These are phyloP conservation scores for Cyclotella kingstonii DNA, from an alignment of 108 stramenopile species.

Conservation along the genomic window DNA sequence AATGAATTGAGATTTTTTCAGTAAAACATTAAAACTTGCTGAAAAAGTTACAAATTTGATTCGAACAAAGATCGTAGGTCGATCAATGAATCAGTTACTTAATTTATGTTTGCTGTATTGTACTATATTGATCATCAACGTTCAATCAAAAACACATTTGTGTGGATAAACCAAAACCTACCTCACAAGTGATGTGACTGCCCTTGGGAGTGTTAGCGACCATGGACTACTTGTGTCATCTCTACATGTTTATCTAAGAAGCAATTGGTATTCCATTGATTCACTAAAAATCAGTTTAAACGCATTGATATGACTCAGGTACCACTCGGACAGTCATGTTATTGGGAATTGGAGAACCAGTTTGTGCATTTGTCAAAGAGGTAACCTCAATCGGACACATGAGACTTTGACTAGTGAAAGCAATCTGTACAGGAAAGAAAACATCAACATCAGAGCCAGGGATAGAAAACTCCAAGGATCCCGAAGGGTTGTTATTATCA, in stretches of 20 bases:
- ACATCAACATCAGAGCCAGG: slow-evolving; percentile 76
- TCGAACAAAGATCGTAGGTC: too few species aligned
- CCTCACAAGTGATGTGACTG: too few species aligned
- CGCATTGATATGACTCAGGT: slow-evolving; percentile 75
- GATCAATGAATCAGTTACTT: too few species aligned
- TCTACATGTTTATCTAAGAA: background rate
- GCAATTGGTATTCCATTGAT: background rate
- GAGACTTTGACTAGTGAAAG: slow-evolving; percentile 89
- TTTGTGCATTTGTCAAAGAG: slow-evolving; percentile 52
- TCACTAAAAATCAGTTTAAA: slow-evolving; percentile 22
- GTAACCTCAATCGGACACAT: slow-evolving; percentile 86
- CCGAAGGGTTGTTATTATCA: slow-evolving; percentile 81
- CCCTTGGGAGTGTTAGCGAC: too few species aligned
- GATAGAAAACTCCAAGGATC: slow-evolving; percentile 92
- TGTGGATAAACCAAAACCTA: too few species aligned
- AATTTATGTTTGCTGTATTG: too few species aligned
- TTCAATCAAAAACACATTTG: too few species aligned
- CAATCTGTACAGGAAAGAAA: slow-evolving; percentile 95
- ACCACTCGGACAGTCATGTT: slow-evolving; percentile 61
- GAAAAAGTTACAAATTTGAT: too few species aligned
- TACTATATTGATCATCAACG: too few species aligned
- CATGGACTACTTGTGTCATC: background rate
- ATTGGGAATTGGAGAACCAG: slow-evolving; percentile 80
- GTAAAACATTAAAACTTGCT: too few species aligned
- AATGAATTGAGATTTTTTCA: too few species aligned